These are phyloP conservation scores for Exophiala spinifera DNA, from an alignment of 2,329 filamentous ascomycete species.

Conservation along the genomic window DNA sequence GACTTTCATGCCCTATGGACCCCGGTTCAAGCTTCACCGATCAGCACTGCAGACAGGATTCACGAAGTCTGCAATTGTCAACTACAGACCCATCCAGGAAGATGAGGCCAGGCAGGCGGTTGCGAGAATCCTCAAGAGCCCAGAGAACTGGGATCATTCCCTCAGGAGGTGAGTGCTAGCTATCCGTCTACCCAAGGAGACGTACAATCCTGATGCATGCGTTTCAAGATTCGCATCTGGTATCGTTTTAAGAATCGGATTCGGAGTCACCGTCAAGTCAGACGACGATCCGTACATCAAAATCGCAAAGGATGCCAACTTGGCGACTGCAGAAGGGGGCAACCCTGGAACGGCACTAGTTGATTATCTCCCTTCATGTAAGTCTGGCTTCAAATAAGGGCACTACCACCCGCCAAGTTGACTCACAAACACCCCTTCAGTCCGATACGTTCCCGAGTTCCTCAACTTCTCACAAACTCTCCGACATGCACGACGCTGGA, in stretches of 20 bases:
- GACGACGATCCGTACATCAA: constrained; percentile 43
- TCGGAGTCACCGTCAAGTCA: constrained; percentile 41
- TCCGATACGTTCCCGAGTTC: constrained; percentile 43
- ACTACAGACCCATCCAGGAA: constrained; percentile 49
- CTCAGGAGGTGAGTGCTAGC: neutral
- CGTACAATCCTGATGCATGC: neutral
- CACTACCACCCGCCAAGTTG: neutral
- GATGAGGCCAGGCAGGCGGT: constrained; percentile 38
- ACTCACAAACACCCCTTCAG: neutral
- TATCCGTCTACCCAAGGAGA: too few relatives aligned
- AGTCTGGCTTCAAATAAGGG: neutral
- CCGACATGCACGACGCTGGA: constrained; percentile 31
- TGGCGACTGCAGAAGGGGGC: constrained; percentile 39
- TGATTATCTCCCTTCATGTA: constrained; percentile 46
- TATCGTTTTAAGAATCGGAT: constrained; percentile 39
- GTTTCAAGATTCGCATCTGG: constrained; percentile 20
- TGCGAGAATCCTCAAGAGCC: constrained; percentile 38
- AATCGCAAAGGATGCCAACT: constrained; percentile 45
- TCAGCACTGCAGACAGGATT: constrained; percentile 44
- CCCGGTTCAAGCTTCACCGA: constrained; percentile 45
- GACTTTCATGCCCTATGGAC: constrained; percentile 49
- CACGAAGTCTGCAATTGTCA: constrained; percentile 41
- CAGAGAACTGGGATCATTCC: constrained; percentile 37
- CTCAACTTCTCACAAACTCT: constrained; percentile 30
- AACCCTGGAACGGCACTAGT: constrained; percentile 40